Evolutionary conservation across 768 basidiomycete species (phyloP), one percentile per base, ranked within the genome.

Genomic region (Auricularia auricula-judae): DNA sequence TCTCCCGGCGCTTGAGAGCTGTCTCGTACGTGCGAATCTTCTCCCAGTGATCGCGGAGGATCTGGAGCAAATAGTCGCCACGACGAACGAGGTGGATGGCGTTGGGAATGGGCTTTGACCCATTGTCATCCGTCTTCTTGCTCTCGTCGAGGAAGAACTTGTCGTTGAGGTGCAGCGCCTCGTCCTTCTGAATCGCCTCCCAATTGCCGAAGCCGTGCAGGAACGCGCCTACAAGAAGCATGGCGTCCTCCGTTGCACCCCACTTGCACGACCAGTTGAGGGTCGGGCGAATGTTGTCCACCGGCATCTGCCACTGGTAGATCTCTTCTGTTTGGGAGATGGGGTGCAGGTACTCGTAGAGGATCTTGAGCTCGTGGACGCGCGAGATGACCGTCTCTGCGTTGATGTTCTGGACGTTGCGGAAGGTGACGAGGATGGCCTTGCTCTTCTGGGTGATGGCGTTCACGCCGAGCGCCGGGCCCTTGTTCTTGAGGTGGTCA

Each of bases 61-160:
- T 80, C 65, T 89, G 79, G 66, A 93, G 79, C 65, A 98, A 83
- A 76, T 94, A 99, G 75, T 98, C 97, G 44, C 95, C 96, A 63
- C 97, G 85, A 62, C 97, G 89, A 51, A 98, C 96, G 60, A 99
- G 88, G 76, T 99, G 97, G 66, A 99, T 98, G 36, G 97, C 93
- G 71, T 95, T 97, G 42, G 97, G 97, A 69, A 96, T 96, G 8
- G 91, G 91, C 71, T 91, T 84, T 68, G 83, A 89, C 16, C 89
- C 81, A 44, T 86, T 76, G 70, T 94, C 90, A 77, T 93, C 89
- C 36, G 86, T 88, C 75, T 97, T 96, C 79, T 98, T 98, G 70
- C 89, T 91, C 74, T 98, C 95, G 73, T 98, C 97, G 62, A 99
- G 81, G 85, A 98, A 98, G 79, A 99, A 96, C 73, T 98, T 98